Conservation (phyloP, 805 yeast genomes). For the Debaryomyces prosopidis region DNA sequence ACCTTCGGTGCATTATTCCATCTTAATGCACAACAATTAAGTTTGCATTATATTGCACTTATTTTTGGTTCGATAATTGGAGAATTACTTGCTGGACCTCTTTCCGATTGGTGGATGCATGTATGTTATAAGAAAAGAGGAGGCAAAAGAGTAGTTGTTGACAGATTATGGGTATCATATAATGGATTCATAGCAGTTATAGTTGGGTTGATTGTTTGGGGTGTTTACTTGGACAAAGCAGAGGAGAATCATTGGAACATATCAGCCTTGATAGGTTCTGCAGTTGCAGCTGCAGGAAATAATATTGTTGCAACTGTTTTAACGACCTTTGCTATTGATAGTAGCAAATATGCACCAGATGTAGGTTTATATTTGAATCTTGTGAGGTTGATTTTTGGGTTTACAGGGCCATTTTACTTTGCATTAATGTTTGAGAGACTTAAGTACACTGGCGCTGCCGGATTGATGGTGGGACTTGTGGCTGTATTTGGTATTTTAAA, state of each 20-base stretch:
- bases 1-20: conserved; percentile 16
- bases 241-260: conserved; percentile 17
- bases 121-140: conserved; percentile 4
- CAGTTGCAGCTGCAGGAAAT: conserved; percentile 22
- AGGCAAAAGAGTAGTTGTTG: conserved; percentile 9
- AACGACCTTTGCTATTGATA: conserved; percentile 21
- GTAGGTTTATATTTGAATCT: conserved; percentile 19
- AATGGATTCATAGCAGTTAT: conserved; percentile 18
- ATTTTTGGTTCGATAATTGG: conserved; percentile 24
- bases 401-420: conserved; percentile 27
- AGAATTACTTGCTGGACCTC: conserved; percentile 21
- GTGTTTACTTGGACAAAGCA: conserved; percentile 16
- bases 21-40: conserved; percentile 20
- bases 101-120: conserved; percentile 25
- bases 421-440: conserved; percentile 22
- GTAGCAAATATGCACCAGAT: conserved; percentile 17
- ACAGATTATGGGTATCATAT: conserved; percentile 22
- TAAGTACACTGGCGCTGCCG: conserved; percentile 9
- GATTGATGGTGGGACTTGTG: conserved; percentile 10
- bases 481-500: conserved; percentile 5
- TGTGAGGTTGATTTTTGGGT: conserved; percentile 21
- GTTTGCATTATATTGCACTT: conserved; percentile 21
- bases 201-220: conserved; percentile 22
- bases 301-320: conserved; percentile 23
- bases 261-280: conserved; percentile 22